These are phyloP conservation scores for Lophiostoma macrostomum DNA, from an alignment of 495 filamentous ascomycete genomes.

Conservation along the genomic window DNA sequence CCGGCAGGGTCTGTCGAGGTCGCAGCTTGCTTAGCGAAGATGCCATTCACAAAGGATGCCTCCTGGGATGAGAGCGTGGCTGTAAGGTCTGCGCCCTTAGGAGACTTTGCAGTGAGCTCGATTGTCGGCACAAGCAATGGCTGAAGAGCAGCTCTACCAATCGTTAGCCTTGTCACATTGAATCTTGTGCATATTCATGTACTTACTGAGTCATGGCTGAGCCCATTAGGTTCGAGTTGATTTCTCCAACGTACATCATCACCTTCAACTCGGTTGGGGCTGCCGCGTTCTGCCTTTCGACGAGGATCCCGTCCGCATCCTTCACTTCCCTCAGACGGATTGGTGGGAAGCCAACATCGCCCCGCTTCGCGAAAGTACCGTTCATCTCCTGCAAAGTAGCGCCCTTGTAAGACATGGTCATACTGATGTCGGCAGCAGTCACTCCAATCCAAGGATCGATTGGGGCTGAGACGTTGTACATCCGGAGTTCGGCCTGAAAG, in stretches of 20 bases:
- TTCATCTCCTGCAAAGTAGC: slow-evolving; percentile 50
- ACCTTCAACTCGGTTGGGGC: slow-evolving; percentile 26
- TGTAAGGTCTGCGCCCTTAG: slow-evolving; percentile 46
- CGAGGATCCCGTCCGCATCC: slow-evolving; percentile 17
- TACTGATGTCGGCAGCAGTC: slow-evolving; percentile 52
- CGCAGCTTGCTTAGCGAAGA: slow-evolving; percentile 55
- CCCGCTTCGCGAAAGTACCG: slow-evolving; percentile 24
- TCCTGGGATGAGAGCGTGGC: slow-evolving; percentile 63
- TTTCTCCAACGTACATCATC: slow-evolving; percentile 35
- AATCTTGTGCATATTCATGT: background rate
- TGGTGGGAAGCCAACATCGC: slow-evolving; percentile 24
- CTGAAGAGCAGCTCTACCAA: slow-evolving; percentile 47
- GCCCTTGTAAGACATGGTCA: slow-evolving; percentile 57
- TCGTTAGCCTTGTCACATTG: slow-evolving; percentile 4
- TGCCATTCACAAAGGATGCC: slow-evolving; percentile 66
- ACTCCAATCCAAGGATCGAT: slow-evolving; percentile 57
- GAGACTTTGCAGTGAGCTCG: slow-evolving; percentile 52
- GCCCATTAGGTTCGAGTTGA: slow-evolving; percentile 35
- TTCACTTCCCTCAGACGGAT: too few relatives aligned
- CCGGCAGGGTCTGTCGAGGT: slow-evolving; percentile 40
- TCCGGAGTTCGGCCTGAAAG: slow-evolving; percentile 67
- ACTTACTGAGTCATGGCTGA: slow-evolving; percentile 36
- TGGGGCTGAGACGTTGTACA: slow-evolving; percentile 61
- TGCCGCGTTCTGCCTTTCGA: slow-evolving; percentile 11
- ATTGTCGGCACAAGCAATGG: slow-evolving; percentile 62